These are phyloP conservation scores for Ascochyta rabiei DNA, from an alignment of 2,329 filamentous ascomycete genomes.

Conservation along the genomic window DNA sequence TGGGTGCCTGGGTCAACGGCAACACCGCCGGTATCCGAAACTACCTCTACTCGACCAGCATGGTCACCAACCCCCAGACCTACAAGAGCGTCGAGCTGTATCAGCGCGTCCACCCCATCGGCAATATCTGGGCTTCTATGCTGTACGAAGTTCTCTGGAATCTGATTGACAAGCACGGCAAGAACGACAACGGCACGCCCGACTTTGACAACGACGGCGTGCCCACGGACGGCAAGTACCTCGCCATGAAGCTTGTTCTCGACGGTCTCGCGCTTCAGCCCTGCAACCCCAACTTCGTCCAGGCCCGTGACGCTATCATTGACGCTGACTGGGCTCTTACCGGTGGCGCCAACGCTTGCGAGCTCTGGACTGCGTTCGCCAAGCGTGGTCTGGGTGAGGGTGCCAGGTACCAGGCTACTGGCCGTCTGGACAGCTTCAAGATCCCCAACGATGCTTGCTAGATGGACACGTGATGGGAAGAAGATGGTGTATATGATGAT, in stretches of 20 bases:
- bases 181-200: slow-evolving; percentile 53
- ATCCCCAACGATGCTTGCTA: slow-evolving; percentile 30
- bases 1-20: slow-evolving; percentile 59
- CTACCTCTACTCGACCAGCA: slow-evolving; percentile 59
- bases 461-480: not conserved
- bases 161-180: slow-evolving; percentile 62
- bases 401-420: slow-evolving; percentile 29
- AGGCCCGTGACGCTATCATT: slow-evolving; percentile 61
- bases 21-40: slow-evolving; percentile 55
- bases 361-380: slow-evolving; percentile 62
- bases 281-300: slow-evolving; percentile 61
- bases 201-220: slow-evolving; percentile 53
- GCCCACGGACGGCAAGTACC: slow-evolving; percentile 60
- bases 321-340: slow-evolving; percentile 62
- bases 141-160: slow-evolving; percentile 66
- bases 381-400: slow-evolving; percentile 60
- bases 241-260: slow-evolving; percentile 60
- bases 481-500: slow-evolving; percentile 3
- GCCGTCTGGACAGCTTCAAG: slow-evolving; percentile 30
- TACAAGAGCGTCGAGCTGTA: slow-evolving; percentile 55
- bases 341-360: slow-evolving; percentile 57
- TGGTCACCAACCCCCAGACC: slow-evolving; percentile 57
- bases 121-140: slow-evolving; percentile 59
- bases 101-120: slow-evolving; percentile 55
- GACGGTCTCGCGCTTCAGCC: slow-evolving; percentile 62